Evolutionary conservation across 1,284 basidiomycete species (phyloP).

Genomic region (Leucoagaricus sp.): DNA sequence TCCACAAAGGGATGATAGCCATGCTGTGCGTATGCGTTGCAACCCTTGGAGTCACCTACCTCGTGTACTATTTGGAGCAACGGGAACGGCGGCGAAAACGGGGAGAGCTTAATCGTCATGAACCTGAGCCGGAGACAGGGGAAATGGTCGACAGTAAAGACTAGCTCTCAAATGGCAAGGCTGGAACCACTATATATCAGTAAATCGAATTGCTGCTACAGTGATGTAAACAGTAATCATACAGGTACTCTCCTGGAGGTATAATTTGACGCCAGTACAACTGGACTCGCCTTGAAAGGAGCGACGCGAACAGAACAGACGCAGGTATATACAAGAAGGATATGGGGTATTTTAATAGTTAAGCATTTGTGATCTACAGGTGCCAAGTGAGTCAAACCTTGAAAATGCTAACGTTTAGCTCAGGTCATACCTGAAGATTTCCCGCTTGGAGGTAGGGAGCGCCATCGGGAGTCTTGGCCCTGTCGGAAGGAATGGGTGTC

Average conservation of each 20-base stretch:
- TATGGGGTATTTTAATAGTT: background rate
- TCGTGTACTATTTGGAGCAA: conserved; percentile 58
- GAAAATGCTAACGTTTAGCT: background rate
- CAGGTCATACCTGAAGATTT: conserved; percentile 3
- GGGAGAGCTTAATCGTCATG: background rate
- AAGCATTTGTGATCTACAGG: conserved; percentile 6
- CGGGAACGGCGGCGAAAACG: conserved; percentile 34
- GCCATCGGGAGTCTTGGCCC: background rate
- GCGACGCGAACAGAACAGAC: conserved; percentile 1
- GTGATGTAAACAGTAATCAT: conserved; percentile 4
- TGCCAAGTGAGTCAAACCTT: background rate
- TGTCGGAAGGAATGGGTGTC: background rate
- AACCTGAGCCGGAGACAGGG: background rate
- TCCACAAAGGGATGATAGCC: conserved; percentile 65
- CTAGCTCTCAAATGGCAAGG: background rate
- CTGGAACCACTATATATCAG: background rate
- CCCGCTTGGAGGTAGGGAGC: background rate
- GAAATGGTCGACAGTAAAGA: background rate
- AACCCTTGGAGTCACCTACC: conserved; percentile 54
- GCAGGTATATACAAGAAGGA: conserved; percentile 9
- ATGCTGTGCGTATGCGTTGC: conserved; percentile 61
- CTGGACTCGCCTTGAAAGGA: conserved; percentile 9
- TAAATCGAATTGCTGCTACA: conserved; percentile 4
- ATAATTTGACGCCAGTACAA: conserved; percentile 10
- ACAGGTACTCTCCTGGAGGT: conserved; percentile 9